A percentile compares a stretch with the other conserved stretches of the same genome.
These are phyloP conservation scores for Pelargonium nanum DNA, from an alignment of 345 rosid species.

Conservation along the genomic window DNA sequence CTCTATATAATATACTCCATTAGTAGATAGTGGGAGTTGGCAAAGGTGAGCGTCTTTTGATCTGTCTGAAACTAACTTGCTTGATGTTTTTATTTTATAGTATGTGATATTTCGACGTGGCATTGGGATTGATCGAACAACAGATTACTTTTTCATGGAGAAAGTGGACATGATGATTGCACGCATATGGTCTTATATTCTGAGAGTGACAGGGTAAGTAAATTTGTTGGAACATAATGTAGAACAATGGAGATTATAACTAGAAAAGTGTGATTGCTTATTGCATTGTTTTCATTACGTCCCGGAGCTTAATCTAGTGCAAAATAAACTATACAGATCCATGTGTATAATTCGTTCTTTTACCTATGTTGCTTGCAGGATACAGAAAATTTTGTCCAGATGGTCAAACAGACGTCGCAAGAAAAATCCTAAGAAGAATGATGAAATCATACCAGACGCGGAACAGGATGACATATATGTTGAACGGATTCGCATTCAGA, in stretches of 20 bases:
- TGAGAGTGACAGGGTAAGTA: slow-evolving; percentile 47
- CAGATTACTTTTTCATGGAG: slow-evolving; percentile 37
- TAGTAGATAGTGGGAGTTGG: neutral
- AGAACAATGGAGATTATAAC: neutral
- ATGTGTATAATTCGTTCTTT: neutral
- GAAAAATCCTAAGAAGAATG: slow-evolving; percentile 14
- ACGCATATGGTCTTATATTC: slow-evolving; percentile 41
- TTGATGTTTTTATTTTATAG: slow-evolving; percentile 19
- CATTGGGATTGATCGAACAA: slow-evolving; percentile 57
- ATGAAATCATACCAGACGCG: slow-evolving; percentile 17
- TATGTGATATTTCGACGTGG: slow-evolving; percentile 68
- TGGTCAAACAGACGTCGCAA: slow-evolving; percentile 14
- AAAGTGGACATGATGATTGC: slow-evolving; percentile 49
- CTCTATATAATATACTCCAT: neutral
- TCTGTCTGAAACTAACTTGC: neutral
- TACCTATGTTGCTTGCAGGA: slow-evolving; percentile 22
- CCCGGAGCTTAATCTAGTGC: neutral
- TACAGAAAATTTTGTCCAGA: slow-evolving; percentile 28
- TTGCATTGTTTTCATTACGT: neutral
- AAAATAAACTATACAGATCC: neutral
- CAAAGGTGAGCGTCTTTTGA: neutral
- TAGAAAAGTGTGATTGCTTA: neutral
- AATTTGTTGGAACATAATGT: neutral
- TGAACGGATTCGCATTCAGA: neutral
- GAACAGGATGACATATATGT: neutral